Evolutionary conservation across 2,329 filamentous ascomycete genomes (phyloP), one percentile per base, ranked within the genome.

Genomic region (Cladosporium sphaerospermum): DNA sequence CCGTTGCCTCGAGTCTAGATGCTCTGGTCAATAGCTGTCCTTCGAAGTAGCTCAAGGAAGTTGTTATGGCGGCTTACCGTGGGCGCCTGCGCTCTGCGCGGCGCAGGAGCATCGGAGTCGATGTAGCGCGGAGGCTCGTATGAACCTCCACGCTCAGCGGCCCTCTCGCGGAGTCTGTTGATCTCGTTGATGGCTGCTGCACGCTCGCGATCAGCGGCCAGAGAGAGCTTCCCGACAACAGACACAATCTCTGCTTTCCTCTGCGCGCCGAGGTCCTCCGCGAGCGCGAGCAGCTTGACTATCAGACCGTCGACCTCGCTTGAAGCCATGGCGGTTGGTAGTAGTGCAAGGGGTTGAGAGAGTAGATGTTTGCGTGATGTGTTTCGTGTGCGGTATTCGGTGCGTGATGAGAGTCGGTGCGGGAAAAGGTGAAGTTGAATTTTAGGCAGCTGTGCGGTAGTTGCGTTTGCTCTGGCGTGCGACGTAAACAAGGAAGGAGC

Each of bases 301-400:
- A 43, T 18, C 28, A 50, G 42, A 16, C 34, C 47, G 28, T 50
- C 42, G 14, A 50, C 39, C 36, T 50, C 47, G 37, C 23, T 42
- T n/a, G 37, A 28, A 6, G 28, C 7, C 47, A 50, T 50, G 8
- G 47, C 40, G 47, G 39, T 33, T n/a, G 36, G 7, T 13, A 5
- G 23, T 42, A 3, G n/a, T 9, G 36, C 18, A 10, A 10, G 18
- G 7, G n/a, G 16, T 33, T 23, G 46, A 8, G 46, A 16, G 18
- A 32, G 28, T 18, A 7, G 5, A 23, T 14, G 36, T 14, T 32
- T 10, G 28, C 11, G 9, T 4, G 46, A 34, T 49, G 46, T 2
- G 13, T 48, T 14, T 23, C 28, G 13, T 34, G 34, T 11, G 34
- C n/a, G 34, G 34, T n/a, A 36, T 11, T 36, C 34, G 44, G 44